Evolutionary conservation across 257 asterid species (phyloP).

Genomic region (Cinchona pubescens): DNA sequence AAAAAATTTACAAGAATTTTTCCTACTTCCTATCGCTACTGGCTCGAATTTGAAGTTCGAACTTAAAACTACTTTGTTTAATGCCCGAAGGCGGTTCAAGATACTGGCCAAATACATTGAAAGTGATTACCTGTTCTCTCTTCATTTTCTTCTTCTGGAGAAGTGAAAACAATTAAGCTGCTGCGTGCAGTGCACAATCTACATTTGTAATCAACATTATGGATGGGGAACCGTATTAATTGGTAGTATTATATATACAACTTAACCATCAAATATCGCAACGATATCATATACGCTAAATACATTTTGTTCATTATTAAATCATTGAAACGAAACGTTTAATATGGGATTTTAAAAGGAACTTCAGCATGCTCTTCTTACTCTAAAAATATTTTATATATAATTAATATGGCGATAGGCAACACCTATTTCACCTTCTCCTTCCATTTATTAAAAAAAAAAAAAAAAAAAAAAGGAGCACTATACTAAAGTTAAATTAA

Average conservation of each 20-base stretch:
- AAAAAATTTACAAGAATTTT: too few relatives aligned
- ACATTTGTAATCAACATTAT: neutral
- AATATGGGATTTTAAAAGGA: neutral
- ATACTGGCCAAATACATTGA: constrained; percentile 12
- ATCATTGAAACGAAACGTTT: neutral
- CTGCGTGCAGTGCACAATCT: too few relatives aligned
- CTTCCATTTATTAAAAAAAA: too few relatives aligned
- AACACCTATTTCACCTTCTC: too few relatives aligned
- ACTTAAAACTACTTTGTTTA: neutral
- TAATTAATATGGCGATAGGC: too few relatives aligned
- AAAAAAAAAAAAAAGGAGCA: too few relatives aligned
- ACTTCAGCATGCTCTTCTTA: too few relatives aligned
- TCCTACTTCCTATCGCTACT: neutral
- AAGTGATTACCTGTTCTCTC: constrained; percentile 2
- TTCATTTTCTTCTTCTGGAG: neutral
- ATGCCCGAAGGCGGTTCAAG: constrained; percentile 2
- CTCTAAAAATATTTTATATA: too few relatives aligned
- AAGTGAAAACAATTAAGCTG: neutral
- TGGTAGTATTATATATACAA: too few relatives aligned
- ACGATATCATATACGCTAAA: neutral
- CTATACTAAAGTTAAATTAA: too few relatives aligned
- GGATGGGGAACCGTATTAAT: too few relatives aligned
- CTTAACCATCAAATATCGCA: neutral
- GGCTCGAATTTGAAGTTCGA: neutral
- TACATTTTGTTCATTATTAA: neutral